Conservation (phyloP, 164 flowering plant species). For the Piper betle region DNA sequence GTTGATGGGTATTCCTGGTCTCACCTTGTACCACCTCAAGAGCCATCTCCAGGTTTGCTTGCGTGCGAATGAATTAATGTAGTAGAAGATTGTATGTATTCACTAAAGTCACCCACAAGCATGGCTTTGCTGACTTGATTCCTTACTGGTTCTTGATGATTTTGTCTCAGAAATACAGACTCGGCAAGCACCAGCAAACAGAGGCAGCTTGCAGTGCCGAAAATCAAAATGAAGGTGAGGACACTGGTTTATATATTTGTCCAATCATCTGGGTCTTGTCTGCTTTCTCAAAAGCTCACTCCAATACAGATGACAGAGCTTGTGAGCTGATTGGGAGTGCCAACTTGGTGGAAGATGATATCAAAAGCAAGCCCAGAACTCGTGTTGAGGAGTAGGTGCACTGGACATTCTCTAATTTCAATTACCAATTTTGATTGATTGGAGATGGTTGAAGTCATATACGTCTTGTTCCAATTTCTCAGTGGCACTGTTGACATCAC, state of each 20-base stretch:
- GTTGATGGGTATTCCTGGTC: slow-evolving; percentile 72
- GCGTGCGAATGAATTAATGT: slow-evolving; percentile 1
- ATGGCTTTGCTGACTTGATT: neutral
- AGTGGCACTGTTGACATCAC: slow-evolving; percentile 47
- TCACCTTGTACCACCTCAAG: slow-evolving; percentile 81
- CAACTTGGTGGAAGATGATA: slow-evolving; percentile 12
- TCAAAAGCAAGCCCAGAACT: slow-evolving; percentile 18
- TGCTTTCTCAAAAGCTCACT: slow-evolving; percentile 1
- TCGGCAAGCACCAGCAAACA: slow-evolving; percentile 55
- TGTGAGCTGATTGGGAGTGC: slow-evolving; percentile 16
- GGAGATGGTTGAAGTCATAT: slow-evolving; percentile 7
- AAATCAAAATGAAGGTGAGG: slow-evolving; percentile 39
- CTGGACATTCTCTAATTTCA: neutral
- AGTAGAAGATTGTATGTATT: neutral
- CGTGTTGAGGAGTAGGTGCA: slow-evolving; percentile 42
- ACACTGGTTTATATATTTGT: slow-evolving; percentile 1
- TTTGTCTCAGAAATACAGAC: slow-evolving; percentile 70
- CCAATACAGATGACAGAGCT: slow-evolving; percentile 29
- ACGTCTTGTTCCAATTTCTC: slow-evolving; percentile 10
- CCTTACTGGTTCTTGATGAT: slow-evolving; percentile 2
- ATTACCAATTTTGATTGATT: neutral
- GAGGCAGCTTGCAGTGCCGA: slow-evolving; percentile 24
- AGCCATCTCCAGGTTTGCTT: slow-evolving; percentile 80
- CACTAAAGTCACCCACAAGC: neutral
- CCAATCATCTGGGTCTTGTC: slow-evolving; percentile 4